Evolutionary conservation across 148 eudicot species (phyloP).

Genomic region (Rhododendron molle): DNA sequence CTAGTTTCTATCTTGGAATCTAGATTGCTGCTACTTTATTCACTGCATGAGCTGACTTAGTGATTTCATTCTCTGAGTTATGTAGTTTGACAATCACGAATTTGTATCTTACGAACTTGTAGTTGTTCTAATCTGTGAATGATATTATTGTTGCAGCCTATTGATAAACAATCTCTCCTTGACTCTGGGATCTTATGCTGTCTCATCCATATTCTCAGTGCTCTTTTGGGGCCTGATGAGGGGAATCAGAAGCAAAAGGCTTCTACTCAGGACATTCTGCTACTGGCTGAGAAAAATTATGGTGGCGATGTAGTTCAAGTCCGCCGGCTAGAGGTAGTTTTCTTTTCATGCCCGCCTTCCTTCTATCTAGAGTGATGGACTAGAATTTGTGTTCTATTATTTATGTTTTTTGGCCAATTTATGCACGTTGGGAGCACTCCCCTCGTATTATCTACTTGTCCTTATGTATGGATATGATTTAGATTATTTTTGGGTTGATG

Average conservation of each 20-base stretch:
- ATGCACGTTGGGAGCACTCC: not conserved
- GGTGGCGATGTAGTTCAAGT: constrained; percentile 33
- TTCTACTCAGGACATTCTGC: constrained; percentile 25
- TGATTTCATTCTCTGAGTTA: constrained; percentile 3
- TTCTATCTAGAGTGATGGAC: not conserved
- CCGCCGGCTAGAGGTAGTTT: constrained; percentile 77
- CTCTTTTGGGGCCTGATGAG: constrained; percentile 69
- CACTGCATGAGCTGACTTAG: not conserved
- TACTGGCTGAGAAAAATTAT: constrained; percentile 14
- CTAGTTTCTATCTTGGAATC: not conserved
- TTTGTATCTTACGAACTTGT: not conserved
- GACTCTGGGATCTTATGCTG: constrained; percentile 98
- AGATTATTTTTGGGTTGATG: not conserved
- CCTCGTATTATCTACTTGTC: not conserved
- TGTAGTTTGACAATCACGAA: not conserved
- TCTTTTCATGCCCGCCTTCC: not conserved
- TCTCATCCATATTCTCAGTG: constrained; percentile 77
- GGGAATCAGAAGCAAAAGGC: constrained; percentile 29
- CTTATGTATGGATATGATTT: not conserved
- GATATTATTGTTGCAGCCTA: constrained; percentile 45
- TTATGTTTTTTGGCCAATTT: not conserved
- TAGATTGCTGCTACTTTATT: not conserved
- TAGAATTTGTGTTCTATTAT: not conserved
- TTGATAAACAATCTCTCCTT: constrained; percentile 94
- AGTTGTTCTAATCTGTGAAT: constrained; percentile 1